These are phyloP conservation scores for Phalaenopsis hybrid DNA, from an alignment of 116 monocot species.

Conservation along the genomic window DNA sequence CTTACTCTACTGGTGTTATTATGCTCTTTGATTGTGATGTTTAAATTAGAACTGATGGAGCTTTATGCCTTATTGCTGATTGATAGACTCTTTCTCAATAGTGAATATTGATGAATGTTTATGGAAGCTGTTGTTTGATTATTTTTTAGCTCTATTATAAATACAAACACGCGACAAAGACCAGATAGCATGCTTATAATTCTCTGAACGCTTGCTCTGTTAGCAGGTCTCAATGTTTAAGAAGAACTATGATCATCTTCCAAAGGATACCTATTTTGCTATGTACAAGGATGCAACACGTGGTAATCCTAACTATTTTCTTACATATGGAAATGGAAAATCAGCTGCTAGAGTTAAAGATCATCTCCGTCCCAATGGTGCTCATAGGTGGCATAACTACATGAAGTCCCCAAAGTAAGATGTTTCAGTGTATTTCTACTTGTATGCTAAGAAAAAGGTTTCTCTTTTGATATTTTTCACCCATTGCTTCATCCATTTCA, in stretches of 20 bases:
- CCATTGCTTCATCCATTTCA: not conserved
- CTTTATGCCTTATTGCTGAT: not conserved
- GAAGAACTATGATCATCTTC: constrained; percentile 97
- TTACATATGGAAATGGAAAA: constrained; percentile 98
- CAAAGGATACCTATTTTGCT: constrained; percentile 93
- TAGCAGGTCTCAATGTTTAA: constrained; percentile 93
- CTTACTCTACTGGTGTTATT: not conserved
- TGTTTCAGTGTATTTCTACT: constrained; percentile 4
- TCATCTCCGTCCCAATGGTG: constrained; percentile 94
- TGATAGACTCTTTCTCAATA: not conserved
- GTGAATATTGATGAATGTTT: not conserved
- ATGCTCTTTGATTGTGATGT: not conserved
- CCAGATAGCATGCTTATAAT: not conserved
- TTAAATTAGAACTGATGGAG: not conserved
- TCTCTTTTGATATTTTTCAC: not conserved
- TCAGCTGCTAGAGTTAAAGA: constrained; percentile 92
- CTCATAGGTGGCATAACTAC: constrained; percentile 99
- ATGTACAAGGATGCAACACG: constrained; percentile 97
- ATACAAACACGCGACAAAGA: not conserved
- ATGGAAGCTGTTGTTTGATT: not conserved
- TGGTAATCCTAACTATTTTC: constrained; percentile 95
- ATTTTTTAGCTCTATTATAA: not conserved
- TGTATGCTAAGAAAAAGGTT: not conserved
- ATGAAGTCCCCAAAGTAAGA: constrained; percentile 94
- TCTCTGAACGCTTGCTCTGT: not conserved